Evolutionary conservation across 331 rosid species (phyloP).

Genomic region (Pyrus hybrid): DNA sequence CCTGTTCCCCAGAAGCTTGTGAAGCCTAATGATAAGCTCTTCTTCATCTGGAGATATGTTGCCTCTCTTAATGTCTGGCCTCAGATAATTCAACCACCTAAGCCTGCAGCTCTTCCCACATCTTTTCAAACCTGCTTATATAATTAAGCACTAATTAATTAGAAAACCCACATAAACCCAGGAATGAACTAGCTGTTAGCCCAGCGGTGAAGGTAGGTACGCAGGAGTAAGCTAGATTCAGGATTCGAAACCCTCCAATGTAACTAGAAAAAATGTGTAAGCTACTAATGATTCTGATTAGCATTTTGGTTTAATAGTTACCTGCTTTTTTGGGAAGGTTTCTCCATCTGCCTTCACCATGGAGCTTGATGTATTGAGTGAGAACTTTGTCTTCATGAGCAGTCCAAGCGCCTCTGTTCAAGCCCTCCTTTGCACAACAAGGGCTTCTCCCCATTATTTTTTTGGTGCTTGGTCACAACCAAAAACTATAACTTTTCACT

Average conservation of each 20-base stretch:
- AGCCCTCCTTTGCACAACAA: slow-evolving; percentile 56
- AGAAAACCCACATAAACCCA: neutral
- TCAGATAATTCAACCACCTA: slow-evolving; percentile 67
- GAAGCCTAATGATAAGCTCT: slow-evolving; percentile 72
- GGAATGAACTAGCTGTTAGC: neutral
- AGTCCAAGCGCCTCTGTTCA: slow-evolving; percentile 68
- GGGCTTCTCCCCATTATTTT: slow-evolving; percentile 61
- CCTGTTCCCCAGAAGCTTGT: slow-evolving; percentile 77
- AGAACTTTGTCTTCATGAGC: slow-evolving; percentile 50
- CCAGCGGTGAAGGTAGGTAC: neutral
- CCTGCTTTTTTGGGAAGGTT: slow-evolving; percentile 61
- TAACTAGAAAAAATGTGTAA: neutral
- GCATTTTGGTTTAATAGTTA: neutral
- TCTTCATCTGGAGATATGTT: slow-evolving; percentile 65
- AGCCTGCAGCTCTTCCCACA: slow-evolving; percentile 85
- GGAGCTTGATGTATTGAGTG: slow-evolving; percentile 28
- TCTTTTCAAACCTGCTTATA: slow-evolving; percentile 43
- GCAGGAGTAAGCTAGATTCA: neutral
- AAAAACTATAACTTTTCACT: neutral
- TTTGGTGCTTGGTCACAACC: neutral
- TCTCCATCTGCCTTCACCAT: slow-evolving; percentile 69
- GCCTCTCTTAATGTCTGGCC: slow-evolving; percentile 76
- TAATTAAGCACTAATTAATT: neutral
- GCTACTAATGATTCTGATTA: neutral
- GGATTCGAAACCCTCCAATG: neutral